Conservation (phyloP, 129 eudicot species). For the Deinandra increscens region DNA sequence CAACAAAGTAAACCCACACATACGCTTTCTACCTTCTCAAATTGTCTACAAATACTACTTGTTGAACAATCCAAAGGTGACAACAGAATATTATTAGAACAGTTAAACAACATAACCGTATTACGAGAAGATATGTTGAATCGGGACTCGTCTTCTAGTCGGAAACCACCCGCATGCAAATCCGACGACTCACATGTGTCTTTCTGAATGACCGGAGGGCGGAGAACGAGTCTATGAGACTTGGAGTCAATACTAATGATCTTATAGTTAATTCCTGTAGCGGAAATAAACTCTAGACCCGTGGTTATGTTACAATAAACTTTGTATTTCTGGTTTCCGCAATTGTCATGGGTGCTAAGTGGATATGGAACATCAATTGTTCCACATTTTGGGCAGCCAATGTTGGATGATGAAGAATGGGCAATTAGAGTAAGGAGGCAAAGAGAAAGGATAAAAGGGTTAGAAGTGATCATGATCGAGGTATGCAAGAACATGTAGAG, state of each 20-base stretch:
- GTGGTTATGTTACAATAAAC: slow-evolving; percentile 36
- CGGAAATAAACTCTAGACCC: slow-evolving; percentile 39
- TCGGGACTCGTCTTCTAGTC: slow-evolving; percentile 39
- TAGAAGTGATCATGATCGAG: slow-evolving; percentile 11
- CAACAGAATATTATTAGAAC: slow-evolving; percentile 39
- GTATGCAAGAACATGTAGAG: slow-evolving; percentile 1
- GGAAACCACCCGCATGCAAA: slow-evolving; percentile 38
- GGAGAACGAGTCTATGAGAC: slow-evolving; percentile 23
- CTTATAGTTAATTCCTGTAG: slow-evolving; percentile 35
- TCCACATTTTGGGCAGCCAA: slow-evolving; percentile 48
- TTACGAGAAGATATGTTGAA: slow-evolving; percentile 48
- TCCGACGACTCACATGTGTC: slow-evolving; percentile 42
- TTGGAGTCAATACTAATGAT: slow-evolving; percentile 39
- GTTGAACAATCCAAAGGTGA: slow-evolving; percentile 53
- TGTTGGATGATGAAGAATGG: background rate
- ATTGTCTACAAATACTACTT: slow-evolving; percentile 41
- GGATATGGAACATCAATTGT: slow-evolving; percentile 41
- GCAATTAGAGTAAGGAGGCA: slow-evolving; percentile 20
- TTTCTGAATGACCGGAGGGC: slow-evolving; percentile 30
- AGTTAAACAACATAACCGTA: slow-evolving; percentile 47
- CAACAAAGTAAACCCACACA: slow-evolving; percentile 44
- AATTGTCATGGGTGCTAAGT: slow-evolving; percentile 42
- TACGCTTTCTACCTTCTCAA: slow-evolving; percentile 38
- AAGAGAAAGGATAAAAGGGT: slow-evolving; percentile 27
- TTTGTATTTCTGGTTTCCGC: slow-evolving; percentile 42